Evolutionary conservation across 208 protist species (phyloP).

Genomic region (Trichomonas vaginalis): DNA sequence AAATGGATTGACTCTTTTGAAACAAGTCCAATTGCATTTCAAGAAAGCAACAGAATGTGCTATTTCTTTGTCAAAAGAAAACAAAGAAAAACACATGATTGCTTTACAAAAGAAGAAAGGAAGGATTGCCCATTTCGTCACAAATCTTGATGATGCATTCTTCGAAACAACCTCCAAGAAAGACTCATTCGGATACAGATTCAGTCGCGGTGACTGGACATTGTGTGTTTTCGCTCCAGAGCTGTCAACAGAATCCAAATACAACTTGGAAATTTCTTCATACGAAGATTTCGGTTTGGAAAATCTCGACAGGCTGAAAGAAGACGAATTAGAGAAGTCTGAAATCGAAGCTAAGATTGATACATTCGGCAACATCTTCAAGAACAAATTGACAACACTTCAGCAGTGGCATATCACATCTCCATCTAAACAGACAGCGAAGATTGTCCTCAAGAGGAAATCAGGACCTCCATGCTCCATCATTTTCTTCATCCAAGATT

Average conservation of each 20-base stretch:
- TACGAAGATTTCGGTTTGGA: neutral
- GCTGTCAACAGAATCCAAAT: neutral
- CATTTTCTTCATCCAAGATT: neutral
- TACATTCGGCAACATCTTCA: neutral
- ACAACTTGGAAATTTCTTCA: neutral
- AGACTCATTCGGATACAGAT: neutral
- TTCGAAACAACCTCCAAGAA: neutral
- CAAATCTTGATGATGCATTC: neutral
- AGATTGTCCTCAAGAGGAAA: neutral
- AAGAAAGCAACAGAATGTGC: neutral
- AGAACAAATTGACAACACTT: neutral
- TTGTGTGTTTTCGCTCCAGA: neutral
- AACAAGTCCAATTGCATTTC: neutral
- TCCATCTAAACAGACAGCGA: neutral
- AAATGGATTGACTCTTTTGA: neutral
- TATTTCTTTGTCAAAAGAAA: neutral
- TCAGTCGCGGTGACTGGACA: neutral
- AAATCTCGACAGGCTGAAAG: neutral
- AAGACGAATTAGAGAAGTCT: neutral
- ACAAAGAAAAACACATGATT: neutral
- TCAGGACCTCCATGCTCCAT: neutral
- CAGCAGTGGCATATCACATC: neutral
- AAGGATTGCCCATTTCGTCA: neutral
- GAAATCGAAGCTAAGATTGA: neutral
- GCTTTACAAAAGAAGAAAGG: neutral